Base-by-base conservation (phyloP, 1,139 yeast species). In the Scheffersomyces parashehatae region DNA sequence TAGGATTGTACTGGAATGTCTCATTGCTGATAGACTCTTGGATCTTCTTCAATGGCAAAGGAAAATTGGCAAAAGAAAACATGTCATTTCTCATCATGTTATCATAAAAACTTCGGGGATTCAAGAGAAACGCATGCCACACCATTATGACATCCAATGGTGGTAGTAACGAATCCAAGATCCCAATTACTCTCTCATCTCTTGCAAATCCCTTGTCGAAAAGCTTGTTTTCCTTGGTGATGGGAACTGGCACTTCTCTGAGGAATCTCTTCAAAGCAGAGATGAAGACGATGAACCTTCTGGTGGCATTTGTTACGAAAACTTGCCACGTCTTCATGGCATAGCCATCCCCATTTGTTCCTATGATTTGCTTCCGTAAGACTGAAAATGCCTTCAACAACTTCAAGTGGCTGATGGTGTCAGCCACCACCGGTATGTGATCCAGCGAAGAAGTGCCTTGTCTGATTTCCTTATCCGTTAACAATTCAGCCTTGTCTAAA, bases 91-190 rank as follows among this genome's bases (percentile, higher is more conserved):
- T 56, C 26, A 52, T 43, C 24, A 60, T 55, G 35, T 58, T 59
- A 36, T 66, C 70, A 41, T 62, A 58, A 42, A 50, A 61, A 1
- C 61, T 45, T 28, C 48, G 48, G 3, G 68, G 67, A 36, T 59
- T 59, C 31, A 63, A 46, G 48, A 60, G 42, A 37, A 59, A 59
- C 5, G 67, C 45, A 50, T 70, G 73, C 75, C 75, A 70, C 1
- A 69, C 67, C 64, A 69, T 57, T 8, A 68, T 39, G 9, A 69
- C 60, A 45, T 68, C 73, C 31, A 67, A 45, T 6, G 70, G 70
- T 1, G 72, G 71, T 29, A 64, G 40, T 29, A 44, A 37, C 26
- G 14, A 40, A 36, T 34, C 14, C 28, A 38, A 29, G 29, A 20
- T 37, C 20, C 29, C 32, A 13, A 35, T 8, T 35, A 43, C 16